Percentiles rank a stretch among this genome's conserved stretches.
Evolutionary conservation across 1,284 basidiomycete species (phyloP).

Genomic region (Sanghuangporus weigelae): DNA sequence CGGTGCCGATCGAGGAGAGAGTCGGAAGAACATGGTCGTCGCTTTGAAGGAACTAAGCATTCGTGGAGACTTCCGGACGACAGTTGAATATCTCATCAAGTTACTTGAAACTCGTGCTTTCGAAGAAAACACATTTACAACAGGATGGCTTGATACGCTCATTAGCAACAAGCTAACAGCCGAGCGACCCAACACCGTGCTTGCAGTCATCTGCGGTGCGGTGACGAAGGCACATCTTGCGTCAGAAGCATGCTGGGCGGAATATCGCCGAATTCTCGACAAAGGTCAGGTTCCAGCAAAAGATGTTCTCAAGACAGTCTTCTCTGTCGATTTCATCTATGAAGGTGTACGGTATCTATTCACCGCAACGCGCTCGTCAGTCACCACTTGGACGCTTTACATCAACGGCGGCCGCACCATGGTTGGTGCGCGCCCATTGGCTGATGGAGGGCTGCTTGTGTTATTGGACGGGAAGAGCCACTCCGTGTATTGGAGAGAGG

Average conservation of each 20-base stretch:
- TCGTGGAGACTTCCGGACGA: slow-evolving; percentile 98
- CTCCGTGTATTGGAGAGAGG: slow-evolving; percentile 97
- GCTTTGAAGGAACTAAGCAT: slow-evolving; percentile 98
- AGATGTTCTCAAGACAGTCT: slow-evolving; percentile 95
- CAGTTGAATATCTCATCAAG: slow-evolving; percentile 98
- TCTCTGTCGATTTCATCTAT: slow-evolving; percentile 97
- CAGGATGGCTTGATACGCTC: slow-evolving; percentile 96
- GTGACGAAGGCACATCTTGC: slow-evolving; percentile 93
- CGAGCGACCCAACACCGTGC: slow-evolving; percentile 87
- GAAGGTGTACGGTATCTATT: slow-evolving; percentile 95
- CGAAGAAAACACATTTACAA: slow-evolving; percentile 96
- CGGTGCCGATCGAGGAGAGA: slow-evolving; percentile 93
- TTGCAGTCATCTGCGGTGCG: slow-evolving; percentile 97
- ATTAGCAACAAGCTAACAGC: slow-evolving; percentile 97
- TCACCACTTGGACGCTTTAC: slow-evolving; percentile 89
- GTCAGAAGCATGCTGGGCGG: slow-evolving; percentile 84
- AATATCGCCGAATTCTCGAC: slow-evolving; percentile 94
- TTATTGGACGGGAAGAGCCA: slow-evolving; percentile 92
- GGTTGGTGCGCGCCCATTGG: slow-evolving; percentile 87
- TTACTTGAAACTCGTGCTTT: slow-evolving; percentile 96
- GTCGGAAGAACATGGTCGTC: slow-evolving; percentile 99
- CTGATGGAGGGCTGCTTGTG: slow-evolving; percentile 93
- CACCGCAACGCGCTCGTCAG: slow-evolving; percentile 89
- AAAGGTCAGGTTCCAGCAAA: slow-evolving; percentile 97
- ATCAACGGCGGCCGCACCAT: slow-evolving; percentile 91